Conservation (phyloP, 176 grass and related monocot genomes). For the Lolium multiflorum region DNA sequence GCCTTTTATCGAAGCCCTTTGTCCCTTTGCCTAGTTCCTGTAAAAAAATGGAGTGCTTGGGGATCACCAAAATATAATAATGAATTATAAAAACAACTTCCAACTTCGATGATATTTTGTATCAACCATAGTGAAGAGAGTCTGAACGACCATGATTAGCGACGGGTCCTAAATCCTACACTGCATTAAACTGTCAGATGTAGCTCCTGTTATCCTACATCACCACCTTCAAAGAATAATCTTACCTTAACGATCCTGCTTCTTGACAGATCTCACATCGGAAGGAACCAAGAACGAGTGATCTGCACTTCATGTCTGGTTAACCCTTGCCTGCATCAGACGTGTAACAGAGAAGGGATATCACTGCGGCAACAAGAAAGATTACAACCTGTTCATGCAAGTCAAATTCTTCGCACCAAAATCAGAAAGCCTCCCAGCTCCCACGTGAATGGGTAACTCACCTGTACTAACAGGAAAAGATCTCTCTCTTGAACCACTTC, state of each 20-base stretch:
- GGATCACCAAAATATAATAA: conserved; percentile 23
- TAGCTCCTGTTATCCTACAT: not conserved
- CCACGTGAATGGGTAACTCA: not conserved
- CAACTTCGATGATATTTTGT: not conserved
- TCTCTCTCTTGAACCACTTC: conserved; percentile 60
- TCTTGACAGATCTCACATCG: conserved; percentile 55
- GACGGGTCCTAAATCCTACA: conserved; percentile 18
- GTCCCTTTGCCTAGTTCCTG: conserved; percentile 41
- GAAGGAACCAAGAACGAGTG: conserved; percentile 46
- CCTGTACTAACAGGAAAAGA: conserved; percentile 78
- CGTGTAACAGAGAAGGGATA: conserved; percentile 36
- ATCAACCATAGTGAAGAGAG: conserved; percentile 31
- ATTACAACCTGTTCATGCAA: conserved; percentile 20
- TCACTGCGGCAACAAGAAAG: conserved; percentile 46
- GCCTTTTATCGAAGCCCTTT: conserved; percentile 18
- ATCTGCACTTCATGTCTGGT: conserved; percentile 38
- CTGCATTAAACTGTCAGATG: conserved; percentile 7
- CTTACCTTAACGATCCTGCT: conserved; percentile 39
- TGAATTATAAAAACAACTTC: conserved; percentile 3
- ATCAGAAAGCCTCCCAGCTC: not conserved
- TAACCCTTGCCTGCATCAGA: conserved; percentile 45
- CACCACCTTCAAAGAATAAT: not conserved
- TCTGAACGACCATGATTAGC: conserved; percentile 15
- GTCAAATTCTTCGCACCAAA: conserved; percentile 26
- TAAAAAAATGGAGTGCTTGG: conserved; percentile 16